These are phyloP conservation scores for Alternaria burnsii DNA, from an alignment of 2,329 filamentous ascomycete species.

Conservation along the genomic window DNA sequence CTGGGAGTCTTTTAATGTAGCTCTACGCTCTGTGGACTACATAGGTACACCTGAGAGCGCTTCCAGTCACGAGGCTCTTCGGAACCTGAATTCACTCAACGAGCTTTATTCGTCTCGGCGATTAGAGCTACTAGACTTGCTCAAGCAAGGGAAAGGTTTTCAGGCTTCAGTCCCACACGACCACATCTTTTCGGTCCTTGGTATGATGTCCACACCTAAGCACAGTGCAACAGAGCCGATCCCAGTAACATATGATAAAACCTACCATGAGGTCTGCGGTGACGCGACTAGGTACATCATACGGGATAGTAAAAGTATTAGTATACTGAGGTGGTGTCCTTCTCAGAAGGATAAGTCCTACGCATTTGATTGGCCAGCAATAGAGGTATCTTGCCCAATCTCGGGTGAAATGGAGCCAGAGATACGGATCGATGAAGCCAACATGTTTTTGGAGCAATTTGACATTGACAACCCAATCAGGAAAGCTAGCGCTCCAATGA, in stretches of 20 bases:
- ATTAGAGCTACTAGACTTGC: not conserved
- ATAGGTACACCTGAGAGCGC: no score
- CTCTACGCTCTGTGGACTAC: no score
- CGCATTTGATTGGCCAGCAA: not conserved
- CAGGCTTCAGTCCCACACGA: not conserved
- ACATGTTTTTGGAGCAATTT: not conserved
- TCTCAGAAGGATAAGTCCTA: not conserved
- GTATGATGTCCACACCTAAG: not conserved
- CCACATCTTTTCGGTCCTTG: not conserved
- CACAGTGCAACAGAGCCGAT: not conserved
- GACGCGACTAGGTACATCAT: not conserved
- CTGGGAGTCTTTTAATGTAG: not conserved
- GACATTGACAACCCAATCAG: not conserved
- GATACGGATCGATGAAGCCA: not conserved
- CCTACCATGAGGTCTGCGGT: not conserved
- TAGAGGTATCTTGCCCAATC: not conserved
- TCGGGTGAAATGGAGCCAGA: not conserved
- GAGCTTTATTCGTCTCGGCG: not conserved
- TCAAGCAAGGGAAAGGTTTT: not conserved
- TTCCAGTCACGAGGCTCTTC: no score
- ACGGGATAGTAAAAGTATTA: conserved; percentile 20
- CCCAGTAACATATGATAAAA: not conserved
- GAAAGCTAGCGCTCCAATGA: not conserved
- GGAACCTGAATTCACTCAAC: not conserved
- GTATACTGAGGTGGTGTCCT: not conserved